These are phyloP conservation scores for Dorcoceras hygrometricum DNA, from an alignment of 257 asterid species.

Conservation along the genomic window DNA sequence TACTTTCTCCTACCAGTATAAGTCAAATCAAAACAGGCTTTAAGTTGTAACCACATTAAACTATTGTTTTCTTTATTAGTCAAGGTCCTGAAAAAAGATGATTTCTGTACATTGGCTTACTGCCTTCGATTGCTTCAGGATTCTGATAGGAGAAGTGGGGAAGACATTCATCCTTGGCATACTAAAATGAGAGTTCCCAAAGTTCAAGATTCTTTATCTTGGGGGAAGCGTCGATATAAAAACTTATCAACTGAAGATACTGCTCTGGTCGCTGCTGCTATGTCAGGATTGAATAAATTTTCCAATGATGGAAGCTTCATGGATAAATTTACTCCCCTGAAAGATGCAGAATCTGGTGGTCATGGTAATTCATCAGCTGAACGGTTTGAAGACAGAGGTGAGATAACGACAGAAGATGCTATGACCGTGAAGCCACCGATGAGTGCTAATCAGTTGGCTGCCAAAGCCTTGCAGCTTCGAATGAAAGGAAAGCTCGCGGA, in stretches of 20 bases:
- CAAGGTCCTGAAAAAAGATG: not conserved
- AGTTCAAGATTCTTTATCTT: conserved; percentile 66
- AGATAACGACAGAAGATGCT: conserved; percentile 37
- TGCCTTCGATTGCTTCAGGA: conserved; percentile 26
- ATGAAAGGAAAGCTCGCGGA: conserved; percentile 93
- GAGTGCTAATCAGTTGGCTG: conserved; percentile 92
- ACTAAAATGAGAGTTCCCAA: conserved; percentile 81
- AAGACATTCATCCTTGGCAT: conserved; percentile 39
- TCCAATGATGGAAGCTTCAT: conserved; percentile 76
- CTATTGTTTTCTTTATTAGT: not conserved
- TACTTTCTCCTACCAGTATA: not conserved
- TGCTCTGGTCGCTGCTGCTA: conserved; percentile 69
- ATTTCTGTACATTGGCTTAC: conserved; percentile 15
- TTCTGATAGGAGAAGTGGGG: conserved; percentile 29
- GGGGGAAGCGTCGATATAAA: conserved; percentile 63
- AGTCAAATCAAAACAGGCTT: not conserved
- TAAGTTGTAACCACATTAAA: not conserved
- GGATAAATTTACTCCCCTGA: conserved; percentile 39
- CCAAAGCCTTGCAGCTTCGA: conserved; percentile 88
- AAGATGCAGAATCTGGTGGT: conserved; percentile 33
- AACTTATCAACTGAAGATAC: conserved; percentile 54
- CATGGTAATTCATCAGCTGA: conserved; percentile 30
- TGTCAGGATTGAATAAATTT: conserved; percentile 68
- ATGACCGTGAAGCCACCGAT: conserved; percentile 39
- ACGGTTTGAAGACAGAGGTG: conserved; percentile 29